A percentile compares a stretch with the other conserved stretches of the same genome.
Conservation (phyloP, 805 yeast genomes). For the Wickerhamiella hasegawae region DNA sequence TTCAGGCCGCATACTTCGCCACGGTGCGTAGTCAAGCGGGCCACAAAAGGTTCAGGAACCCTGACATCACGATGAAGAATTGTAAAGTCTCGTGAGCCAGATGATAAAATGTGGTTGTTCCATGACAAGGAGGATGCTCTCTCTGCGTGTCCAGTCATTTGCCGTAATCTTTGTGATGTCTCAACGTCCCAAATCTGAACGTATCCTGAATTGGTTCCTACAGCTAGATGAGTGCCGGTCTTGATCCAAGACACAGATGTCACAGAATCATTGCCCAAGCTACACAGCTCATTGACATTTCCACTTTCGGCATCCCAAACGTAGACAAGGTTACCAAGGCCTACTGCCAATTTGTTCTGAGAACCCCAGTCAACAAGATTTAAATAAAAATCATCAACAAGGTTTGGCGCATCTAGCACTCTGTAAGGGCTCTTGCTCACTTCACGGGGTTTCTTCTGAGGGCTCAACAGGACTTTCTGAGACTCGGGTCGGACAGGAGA, state of each 20-base stretch:
- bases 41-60: slow-evolving; percentile 64
- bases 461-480: slow-evolving; percentile 62
- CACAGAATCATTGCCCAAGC: slow-evolving; percentile 51
- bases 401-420: slow-evolving; percentile 89
- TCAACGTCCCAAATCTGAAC: slow-evolving; percentile 94
- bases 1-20: slow-evolving; percentile 94
- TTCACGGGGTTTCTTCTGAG: slow-evolving; percentile 60
- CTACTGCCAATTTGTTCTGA: slow-evolving; percentile 77
- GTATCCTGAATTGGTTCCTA: slow-evolving; percentile 73
- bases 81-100: slow-evolving; percentile 75
- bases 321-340: slow-evolving; percentile 74
- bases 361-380: slow-evolving; percentile 94
- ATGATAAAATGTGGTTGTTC: slow-evolving; percentile 77
- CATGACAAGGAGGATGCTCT: slow-evolving; percentile 83
- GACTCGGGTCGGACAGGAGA: slow-evolving; percentile 54
- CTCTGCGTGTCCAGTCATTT: slow-evolving; percentile 80
- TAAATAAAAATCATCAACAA: slow-evolving; percentile 84
- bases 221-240: slow-evolving; percentile 84
- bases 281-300: slow-evolving; percentile 65
- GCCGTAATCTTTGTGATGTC: slow-evolving; percentile 63
- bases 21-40: slow-evolving; percentile 54
- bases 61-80: slow-evolving; percentile 88
- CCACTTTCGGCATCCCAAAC: slow-evolving; percentile 83
- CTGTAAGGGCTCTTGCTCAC: slow-evolving; percentile 80
- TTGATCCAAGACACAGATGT: slow-evolving; percentile 89